Conservation (phyloP, 2,329 filamentous ascomycete genomes). For the Diaporthe sp. region DNA sequence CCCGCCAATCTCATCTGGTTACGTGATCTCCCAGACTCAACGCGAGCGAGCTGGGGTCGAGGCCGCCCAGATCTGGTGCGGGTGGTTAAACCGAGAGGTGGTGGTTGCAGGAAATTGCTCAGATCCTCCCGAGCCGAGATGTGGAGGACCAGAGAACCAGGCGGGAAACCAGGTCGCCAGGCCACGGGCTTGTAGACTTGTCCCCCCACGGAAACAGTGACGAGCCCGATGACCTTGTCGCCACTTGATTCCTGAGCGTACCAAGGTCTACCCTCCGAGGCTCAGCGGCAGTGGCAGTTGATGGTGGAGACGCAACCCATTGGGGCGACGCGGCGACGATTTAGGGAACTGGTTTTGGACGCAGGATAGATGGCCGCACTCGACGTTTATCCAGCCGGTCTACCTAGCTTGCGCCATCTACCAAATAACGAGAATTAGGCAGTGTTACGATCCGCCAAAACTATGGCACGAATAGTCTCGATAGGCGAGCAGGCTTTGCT, state of each 20-base stretch:
- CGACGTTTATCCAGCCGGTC: constrained; percentile 19
- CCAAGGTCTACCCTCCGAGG: constrained; percentile 1
- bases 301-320: background rate
- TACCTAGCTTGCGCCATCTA: constrained; percentile 20
- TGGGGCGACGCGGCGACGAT: background rate
- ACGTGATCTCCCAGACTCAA: background rate
- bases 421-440: constrained; percentile 10
- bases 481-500: background rate
- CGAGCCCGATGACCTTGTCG: constrained; percentile 2
- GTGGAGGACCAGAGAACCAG: constrained; percentile 11
- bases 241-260: constrained; percentile 3
- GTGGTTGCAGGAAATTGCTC: constrained; percentile 21
- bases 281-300: constrained; percentile 1
- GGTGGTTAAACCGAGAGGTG: constrained; percentile 11
- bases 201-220: background rate
- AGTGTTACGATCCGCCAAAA: background rate
- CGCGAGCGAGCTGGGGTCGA: background rate
- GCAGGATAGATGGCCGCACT: constrained; percentile 12
- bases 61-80: background rate
- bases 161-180: background rate
- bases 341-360: background rate
- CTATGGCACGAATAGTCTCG: background rate
- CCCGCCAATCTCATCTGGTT: background rate
- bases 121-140: constrained; percentile 25
- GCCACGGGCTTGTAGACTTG: background rate